Base-by-base conservation (phyloP, 2,329 filamentous ascomycete genomes). In the Truncatella angustata region DNA sequence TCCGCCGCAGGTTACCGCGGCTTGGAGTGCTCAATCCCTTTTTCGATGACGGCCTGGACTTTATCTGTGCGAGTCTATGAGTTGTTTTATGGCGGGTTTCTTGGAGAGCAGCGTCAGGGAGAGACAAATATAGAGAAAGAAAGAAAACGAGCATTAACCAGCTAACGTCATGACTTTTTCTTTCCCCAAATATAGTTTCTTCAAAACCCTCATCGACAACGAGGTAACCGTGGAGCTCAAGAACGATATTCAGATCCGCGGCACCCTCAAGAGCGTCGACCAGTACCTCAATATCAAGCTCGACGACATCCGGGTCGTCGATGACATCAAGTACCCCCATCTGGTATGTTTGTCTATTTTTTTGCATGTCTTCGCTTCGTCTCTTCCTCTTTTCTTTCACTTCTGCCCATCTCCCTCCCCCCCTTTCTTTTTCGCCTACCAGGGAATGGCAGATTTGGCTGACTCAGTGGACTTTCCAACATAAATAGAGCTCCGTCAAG, bases 251-350 rank as follows among this genome's bases (percentile, higher is more conserved):
- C 91, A 92, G 69, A 95, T 99, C 70, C 90, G 90, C 64, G 94
- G 94, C 60, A 95, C 87, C 32, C 81, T 99, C 60, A 99, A 97
- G 79, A 95, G 90, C 67, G 93, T 99, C 60, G 94, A 99, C 70
- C 94, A 97, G 77, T 99, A 96, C 74, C 84, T 99, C 67, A 99
- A 99, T 76, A 97, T 99, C 76, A 97, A 97, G 79, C 84, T 99
- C 47, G 94, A 99, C 67, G 91, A 97, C 66, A 95, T 97, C 56
- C 82, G 86, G 57, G 93, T 97, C 28, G 82, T 96, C 23, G 92
- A 99, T 60, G 91, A 97, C 74, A 76, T 94, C 66, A 91, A 92
- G 73, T 97, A 97, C 70, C 94, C 94, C 47, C 94, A 99, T 72
- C 74, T 99, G 71, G 90, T 93, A 65, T 49, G 77, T 66, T 6